These are phyloP conservation scores for Colletotrichum sp. DNA, from an alignment of 2,329 filamentous ascomycete genomes.

Conservation along the genomic window DNA sequence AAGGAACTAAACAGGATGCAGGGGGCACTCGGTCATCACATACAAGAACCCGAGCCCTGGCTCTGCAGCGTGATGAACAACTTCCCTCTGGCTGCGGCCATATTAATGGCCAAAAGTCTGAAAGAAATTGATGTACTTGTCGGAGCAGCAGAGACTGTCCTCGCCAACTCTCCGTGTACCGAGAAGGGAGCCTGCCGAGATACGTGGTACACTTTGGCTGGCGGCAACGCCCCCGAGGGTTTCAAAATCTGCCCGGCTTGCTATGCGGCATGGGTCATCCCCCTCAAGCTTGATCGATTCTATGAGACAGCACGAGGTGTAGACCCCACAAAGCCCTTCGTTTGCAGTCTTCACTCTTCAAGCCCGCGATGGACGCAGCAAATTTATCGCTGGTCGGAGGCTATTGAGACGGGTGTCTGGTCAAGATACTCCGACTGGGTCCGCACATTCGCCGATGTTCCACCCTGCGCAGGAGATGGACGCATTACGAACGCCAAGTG, in stretches of 20 bases:
- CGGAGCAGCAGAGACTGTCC: conserved; percentile 27
- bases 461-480: neutral
- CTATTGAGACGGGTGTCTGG: conserved; percentile 36
- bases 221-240: conserved; percentile 22
- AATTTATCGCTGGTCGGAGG: conserved; percentile 30
- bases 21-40: neutral
- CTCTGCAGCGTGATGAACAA: neutral
- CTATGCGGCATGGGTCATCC: conserved; percentile 31
- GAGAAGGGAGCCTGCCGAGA: conserved; percentile 31
- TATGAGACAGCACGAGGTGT: conserved; percentile 26
- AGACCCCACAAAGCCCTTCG: conserved; percentile 19
- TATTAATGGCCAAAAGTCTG: conserved; percentile 28
- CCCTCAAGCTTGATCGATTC: conserved; percentile 29
- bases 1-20: conserved; percentile 3
- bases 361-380: conserved; percentile 29
- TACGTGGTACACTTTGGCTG: conserved; percentile 36
- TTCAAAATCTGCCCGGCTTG: conserved; percentile 39
- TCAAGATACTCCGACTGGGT: conserved; percentile 31
- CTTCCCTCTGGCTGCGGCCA: conserved; percentile 26
- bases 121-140: conserved; percentile 32
- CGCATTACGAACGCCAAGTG: neutral
- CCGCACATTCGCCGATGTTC: conserved; percentile 25
- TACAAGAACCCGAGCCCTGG: neutral
- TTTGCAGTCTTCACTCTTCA: conserved; percentile 34
- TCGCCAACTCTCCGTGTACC: conserved; percentile 29